These are phyloP conservation scores for Hypoxylon sp. DNA, from an alignment of 2,329 filamentous ascomycete genomes.

Conservation along the genomic window DNA sequence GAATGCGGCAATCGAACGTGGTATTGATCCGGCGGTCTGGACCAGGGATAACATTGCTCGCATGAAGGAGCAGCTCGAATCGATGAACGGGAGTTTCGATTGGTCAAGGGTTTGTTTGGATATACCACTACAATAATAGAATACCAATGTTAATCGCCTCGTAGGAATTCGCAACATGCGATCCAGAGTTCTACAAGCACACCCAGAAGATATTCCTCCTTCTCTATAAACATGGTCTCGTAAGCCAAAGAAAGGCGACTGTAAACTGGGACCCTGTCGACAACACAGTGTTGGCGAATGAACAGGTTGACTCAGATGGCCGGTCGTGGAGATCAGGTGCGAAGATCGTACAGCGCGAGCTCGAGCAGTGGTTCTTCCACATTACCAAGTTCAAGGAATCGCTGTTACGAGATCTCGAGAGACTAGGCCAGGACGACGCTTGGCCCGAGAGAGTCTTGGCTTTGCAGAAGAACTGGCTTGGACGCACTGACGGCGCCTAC, in stretches of 20 bases:
- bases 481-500: constrained; percentile 80
- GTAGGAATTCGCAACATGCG: constrained; percentile 87
- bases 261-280: constrained; percentile 95
- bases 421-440: constrained; percentile 71
- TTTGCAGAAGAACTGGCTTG: constrained; percentile 92
- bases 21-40: constrained; percentile 83
- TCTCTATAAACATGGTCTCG: constrained; percentile 80
- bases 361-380: constrained; percentile 92
- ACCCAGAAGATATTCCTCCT: constrained; percentile 88
- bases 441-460: constrained; percentile 88
- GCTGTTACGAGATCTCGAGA: constrained; percentile 78
- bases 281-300: constrained; percentile 90
- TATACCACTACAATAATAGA: constrained; percentile 29
- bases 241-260: constrained; percentile 85
- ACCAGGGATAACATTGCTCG: constrained; percentile 83
- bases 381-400: constrained; percentile 84
- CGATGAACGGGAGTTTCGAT: constrained; percentile 87
- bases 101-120: constrained; percentile 79
- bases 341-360: constrained; percentile 81
- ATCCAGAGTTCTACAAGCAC: constrained; percentile 89
- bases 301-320: constrained; percentile 90
- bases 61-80: constrained; percentile 85
- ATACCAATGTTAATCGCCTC: constrained; percentile 29
- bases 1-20: constrained; percentile 89
- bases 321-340: constrained; percentile 90